Base-by-base conservation (phyloP, 2,329 filamentous ascomycete species). In the Trichoderma pleuroti region DNA sequence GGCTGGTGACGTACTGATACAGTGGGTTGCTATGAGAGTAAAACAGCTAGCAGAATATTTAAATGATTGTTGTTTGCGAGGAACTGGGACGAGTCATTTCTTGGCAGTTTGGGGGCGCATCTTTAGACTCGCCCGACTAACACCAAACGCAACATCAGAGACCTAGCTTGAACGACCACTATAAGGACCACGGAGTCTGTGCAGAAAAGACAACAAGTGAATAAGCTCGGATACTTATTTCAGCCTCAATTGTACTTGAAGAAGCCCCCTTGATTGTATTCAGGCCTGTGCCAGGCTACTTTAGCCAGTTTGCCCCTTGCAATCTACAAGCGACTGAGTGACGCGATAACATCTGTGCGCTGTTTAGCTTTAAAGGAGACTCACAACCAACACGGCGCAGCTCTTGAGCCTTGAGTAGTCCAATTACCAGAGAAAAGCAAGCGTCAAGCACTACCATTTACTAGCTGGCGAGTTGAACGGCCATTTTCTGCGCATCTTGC, bases 41-140 rank as follows among this genome's bases (percentile, higher is more conserved):
- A 18, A 42, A 42, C 18, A 42, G 36, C 16, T 42, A 42, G 16
- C 7, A 42, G 18, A 18, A 18, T 42, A 18, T 0, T 4, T 0
- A 18, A 42, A 42, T 0, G 1, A 42, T 18, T 18, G 16, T 0
- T 42, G 7, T 42, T 42, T 0, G 16, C 18, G 18, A 9, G 0
- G 36, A 42, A 42, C 7, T 2, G 36, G 7, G 18, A 5, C 4
- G 16, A 39, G 12, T 39, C 1, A 39, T 39, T 39, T 4, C 36
- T 42, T 18, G 36, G 9, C 0, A 42, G 0, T 18, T 42, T 7
- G 1, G 36, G 36, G 18, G 3, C 2, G 16, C 16, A 39, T 39
- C 36, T 39, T 39, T 39, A 7, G 18, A 18, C 6, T 18, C 8
- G 16, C 36, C 16, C 16, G 16, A 18, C 3, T 18, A 18, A 39